These are phyloP conservation scores for Aspergillus bridgeri DNA, from an alignment of 495 filamentous ascomycete genomes.

Conservation along the genomic window DNA sequence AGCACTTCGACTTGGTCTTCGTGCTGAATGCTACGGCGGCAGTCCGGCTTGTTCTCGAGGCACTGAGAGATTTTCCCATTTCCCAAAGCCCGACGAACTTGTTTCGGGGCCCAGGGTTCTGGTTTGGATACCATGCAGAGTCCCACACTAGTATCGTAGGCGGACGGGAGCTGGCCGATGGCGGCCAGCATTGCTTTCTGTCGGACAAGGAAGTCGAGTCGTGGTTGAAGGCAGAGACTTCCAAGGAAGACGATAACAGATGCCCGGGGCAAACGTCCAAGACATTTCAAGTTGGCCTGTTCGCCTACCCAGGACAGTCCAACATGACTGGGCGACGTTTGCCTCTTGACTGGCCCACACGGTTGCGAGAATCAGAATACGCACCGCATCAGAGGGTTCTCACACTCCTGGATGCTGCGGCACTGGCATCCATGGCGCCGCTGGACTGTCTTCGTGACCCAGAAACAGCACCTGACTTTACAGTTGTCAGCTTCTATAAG, in stretches of 20 bases:
- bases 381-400: constrained; percentile 50
- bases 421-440: constrained; percentile 63
- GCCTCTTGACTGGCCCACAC: constrained; percentile 56
- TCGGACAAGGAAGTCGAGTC: constrained; percentile 61
- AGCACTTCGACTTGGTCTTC: constrained; percentile 67
- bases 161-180: constrained; percentile 57
- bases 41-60: constrained; percentile 61
- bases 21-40: constrained; percentile 66
- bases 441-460: constrained; percentile 57
- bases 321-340: constrained; percentile 74
- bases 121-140: constrained; percentile 74
- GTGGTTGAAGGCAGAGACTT: constrained; percentile 49
- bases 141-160: constrained; percentile 74
- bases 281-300: constrained; percentile 47
- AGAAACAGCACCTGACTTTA: constrained; percentile 65
- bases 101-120: constrained; percentile 31
- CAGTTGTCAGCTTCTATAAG: constrained; percentile 72
- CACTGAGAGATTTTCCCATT: constrained; percentile 26
- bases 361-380: constrained; percentile 43
- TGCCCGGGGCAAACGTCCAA: constrained; percentile 2
- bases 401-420: constrained; percentile 69
- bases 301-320: constrained; percentile 75
- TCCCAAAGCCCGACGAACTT: background rate
- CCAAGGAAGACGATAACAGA: constrained; percentile 7
- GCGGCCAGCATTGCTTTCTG: constrained; percentile 57